Percentiles rank a stretch among this genome's conserved stretches.
Evolutionary conservation across 805 yeast genomes (phyloP).

Genomic region (Candida pseudoglaebosa): DNA sequence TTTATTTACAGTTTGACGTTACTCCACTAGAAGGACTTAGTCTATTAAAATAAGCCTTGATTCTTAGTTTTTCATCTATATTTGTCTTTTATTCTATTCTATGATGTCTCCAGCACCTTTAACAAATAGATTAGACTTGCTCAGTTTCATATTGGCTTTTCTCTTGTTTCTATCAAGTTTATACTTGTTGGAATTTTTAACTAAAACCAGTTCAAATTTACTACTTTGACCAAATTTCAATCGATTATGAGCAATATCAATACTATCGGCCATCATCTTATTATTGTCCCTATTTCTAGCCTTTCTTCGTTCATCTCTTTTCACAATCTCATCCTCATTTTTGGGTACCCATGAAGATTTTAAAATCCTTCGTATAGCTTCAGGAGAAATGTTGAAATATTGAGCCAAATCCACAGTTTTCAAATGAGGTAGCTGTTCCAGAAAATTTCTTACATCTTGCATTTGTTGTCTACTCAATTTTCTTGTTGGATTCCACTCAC

Average conservation of each 20-base stretch:
- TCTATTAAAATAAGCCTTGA: too few species aligned
- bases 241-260: constrained; percentile 8
- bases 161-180: background rate
- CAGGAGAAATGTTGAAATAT: constrained; percentile 71
- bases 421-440: constrained; percentile 55
- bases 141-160: background rate
- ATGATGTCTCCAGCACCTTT: background rate
- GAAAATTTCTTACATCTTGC: constrained; percentile 57
- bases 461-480: constrained; percentile 67
- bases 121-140: background rate
- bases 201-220: background rate
- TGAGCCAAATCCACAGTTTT: constrained; percentile 56
- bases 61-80: background rate
- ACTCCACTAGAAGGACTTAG: too few species aligned
- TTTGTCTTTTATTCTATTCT: background rate
- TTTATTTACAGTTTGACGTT: too few species aligned
- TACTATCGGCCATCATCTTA: constrained; percentile 9
- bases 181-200: background rate
- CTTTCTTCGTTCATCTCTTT: constrained; percentile 46
- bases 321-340: constrained; percentile 39
- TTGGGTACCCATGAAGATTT: constrained; percentile 74
- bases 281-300: constrained; percentile 11
- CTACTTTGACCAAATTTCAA: constrained; percentile 6
- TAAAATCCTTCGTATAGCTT: constrained; percentile 74
- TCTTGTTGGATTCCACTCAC: constrained; percentile 66